A percentile compares a stretch with the other conserved stretches of the same genome.
Evolutionary conservation across 495 filamentous ascomycete species (phyloP).

Genomic region (Aspergillus asperescens): DNA sequence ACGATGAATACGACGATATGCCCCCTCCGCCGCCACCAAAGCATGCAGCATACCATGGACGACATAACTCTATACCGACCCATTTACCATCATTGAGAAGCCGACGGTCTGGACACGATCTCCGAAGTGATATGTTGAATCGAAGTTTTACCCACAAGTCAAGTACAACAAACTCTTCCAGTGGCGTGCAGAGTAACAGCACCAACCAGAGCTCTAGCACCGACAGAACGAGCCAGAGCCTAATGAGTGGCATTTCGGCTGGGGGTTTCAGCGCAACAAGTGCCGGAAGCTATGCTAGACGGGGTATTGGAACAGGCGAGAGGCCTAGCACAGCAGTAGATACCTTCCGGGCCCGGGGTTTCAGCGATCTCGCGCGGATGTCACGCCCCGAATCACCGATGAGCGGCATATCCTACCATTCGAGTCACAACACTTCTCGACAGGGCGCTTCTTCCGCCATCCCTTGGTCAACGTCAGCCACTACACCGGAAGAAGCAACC

Average conservation of each 20-base stretch:
- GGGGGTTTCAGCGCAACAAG: constrained; percentile 91
- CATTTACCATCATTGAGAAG: constrained; percentile 42
- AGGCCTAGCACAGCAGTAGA: constrained; percentile 52
- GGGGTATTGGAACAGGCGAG: constrained; percentile 47
- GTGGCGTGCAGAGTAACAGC: constrained; percentile 61
- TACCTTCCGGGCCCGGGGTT: constrained; percentile 35
- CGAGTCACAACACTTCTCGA: constrained; percentile 67
- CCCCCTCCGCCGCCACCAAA: constrained; percentile 59
- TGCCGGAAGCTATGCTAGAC: constrained; percentile 82
- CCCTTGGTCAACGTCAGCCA: constrained; percentile 39
- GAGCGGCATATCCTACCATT: constrained; percentile 76
- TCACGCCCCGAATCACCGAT: constrained; percentile 64
- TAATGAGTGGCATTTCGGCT: constrained; percentile 92
- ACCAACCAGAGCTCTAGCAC: constrained; percentile 70
- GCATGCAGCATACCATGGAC: constrained; percentile 44
- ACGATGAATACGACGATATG: constrained; percentile 45
- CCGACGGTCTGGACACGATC: constrained; percentile 80
- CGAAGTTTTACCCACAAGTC: constrained; percentile 85
- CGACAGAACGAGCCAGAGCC: constrained; percentile 68
- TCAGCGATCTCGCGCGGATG: constrained; percentile 39
- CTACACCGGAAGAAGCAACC: constrained; percentile 40
- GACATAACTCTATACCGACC: constrained; percentile 43
- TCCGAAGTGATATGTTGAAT: constrained; percentile 62
- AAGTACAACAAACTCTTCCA: constrained; percentile 68
- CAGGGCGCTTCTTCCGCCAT: constrained; percentile 44